Percentiles rank a stretch among this genome's conserved stretches.
These are phyloP conservation scores for Puccinia hordei DNA, from an alignment of 1,284 basidiomycete genomes.

Conservation along the genomic window DNA sequence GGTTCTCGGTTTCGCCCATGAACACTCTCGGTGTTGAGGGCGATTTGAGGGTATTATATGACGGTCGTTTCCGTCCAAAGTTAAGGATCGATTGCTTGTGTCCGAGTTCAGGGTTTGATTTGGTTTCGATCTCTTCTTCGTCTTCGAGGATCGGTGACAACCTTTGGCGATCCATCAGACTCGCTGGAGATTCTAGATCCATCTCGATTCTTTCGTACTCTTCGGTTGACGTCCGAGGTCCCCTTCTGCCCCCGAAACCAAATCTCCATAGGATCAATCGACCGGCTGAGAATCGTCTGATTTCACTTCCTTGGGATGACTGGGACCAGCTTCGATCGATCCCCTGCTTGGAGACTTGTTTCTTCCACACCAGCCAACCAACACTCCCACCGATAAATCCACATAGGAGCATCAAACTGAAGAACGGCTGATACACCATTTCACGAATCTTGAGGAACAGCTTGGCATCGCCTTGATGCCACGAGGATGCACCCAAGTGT, in stretches of 20 bases:
- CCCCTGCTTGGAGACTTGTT: conserved; percentile 3
- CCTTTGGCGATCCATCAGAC: background rate
- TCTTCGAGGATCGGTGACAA: conserved; percentile 20
- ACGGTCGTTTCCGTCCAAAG: conserved; percentile 8
- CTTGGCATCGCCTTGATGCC: conserved; percentile 50
- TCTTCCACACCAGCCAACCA: conserved; percentile 27
- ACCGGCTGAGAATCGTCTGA: background rate
- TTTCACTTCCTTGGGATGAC: background rate
- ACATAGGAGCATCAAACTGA: conserved; percentile 18
- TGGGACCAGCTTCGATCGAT: conserved; percentile 7
- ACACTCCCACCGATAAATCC: conserved; percentile 17
- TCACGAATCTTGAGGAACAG: conserved; percentile 19
- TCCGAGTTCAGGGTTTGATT: background rate
- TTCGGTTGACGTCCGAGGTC: background rate
- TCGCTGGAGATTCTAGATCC: background rate
- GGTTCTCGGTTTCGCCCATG: background rate
- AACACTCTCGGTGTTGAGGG: background rate
- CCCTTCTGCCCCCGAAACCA: conserved; percentile 10
- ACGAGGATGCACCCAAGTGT: conserved; percentile 51
- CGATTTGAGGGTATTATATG: conserved; percentile 2
- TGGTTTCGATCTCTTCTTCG: conserved; percentile 1
- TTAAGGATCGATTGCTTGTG: conserved; percentile 10
- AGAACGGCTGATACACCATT: conserved; percentile 25
- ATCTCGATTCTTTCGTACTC: conserved; percentile 23
- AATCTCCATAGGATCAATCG: conserved; percentile 39